A percentile compares a stretch with the other conserved stretches of the same genome.
Evolutionary conservation across 2,329 filamentous ascomycete species (phyloP).

Genomic region (Sporothrix curviconia): DNA sequence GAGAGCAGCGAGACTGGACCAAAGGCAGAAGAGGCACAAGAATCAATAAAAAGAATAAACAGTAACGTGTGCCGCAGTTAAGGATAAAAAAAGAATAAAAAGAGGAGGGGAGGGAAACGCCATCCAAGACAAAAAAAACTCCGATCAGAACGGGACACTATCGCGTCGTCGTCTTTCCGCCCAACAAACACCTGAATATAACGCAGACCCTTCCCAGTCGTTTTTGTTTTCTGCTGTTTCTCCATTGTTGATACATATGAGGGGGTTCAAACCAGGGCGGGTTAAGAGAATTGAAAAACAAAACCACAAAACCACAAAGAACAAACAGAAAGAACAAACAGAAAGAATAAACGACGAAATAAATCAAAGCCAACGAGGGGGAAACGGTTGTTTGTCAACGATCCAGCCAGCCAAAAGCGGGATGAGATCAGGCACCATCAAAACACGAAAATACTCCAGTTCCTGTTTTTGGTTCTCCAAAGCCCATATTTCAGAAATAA

Average conservation of each 20-base stretch:
- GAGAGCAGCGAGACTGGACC: background rate
- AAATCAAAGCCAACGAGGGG: too few species aligned
- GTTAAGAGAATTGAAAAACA: background rate
- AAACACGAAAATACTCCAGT: background rate
- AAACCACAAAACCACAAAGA: background rate
- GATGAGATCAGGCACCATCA: too few species aligned
- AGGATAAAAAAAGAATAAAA: too few species aligned
- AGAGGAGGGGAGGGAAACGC: background rate
- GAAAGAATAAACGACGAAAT: background rate
- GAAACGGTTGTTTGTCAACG: too few species aligned
- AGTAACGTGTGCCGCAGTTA: background rate
- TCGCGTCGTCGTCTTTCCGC: too few species aligned
- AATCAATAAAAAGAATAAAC: background rate
- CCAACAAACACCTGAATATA: background rate
- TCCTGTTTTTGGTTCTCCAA: background rate
- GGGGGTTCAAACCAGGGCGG: background rate
- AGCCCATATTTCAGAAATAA: background rate
- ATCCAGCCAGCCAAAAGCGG: background rate
- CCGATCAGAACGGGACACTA: background rate
- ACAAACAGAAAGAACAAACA: background rate
- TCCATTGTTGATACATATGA: too few species aligned
- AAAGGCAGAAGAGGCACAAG: background rate
- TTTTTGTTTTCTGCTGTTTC: background rate
- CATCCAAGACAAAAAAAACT: background rate
- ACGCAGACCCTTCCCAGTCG: constrained; percentile 1